Evolutionary conservation across 1,284 basidiomycete genomes (phyloP), one percentile per base, ranked within the genome.

Genomic region (Pyrrhoderma noxium): DNA sequence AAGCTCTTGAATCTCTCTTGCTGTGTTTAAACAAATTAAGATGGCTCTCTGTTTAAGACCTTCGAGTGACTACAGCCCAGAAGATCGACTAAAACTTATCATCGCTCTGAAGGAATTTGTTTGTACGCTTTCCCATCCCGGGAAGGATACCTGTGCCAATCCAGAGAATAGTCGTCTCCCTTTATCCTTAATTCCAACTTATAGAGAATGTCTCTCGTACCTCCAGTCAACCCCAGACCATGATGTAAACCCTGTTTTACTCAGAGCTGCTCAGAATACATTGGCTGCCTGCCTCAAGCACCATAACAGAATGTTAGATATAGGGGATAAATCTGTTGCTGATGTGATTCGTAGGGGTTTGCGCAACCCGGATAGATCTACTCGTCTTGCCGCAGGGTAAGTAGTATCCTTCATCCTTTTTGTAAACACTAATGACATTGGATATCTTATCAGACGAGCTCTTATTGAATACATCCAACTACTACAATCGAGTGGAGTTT

Each of bases 341-440:
- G 65, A 72, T 14, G 58, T 77, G 4, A 62, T 80, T 2, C 66
- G 71, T 51, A 66, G 64, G 23, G 78, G 78, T 3, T 60, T 87
- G 56, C 66, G 62, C 14, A 74, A 85, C 57, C 62, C 61, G 37
- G 74, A 84, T 55, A 72, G 86, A 51, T 71, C 70, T 39, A 76
- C 81, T 13, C 74, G 87, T 31, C 63, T 89, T 16, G 70, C 71
- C 56, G 81, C 85, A 47, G 86, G 86, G 87, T 88, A 45, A 22
- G 54, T 44, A 31, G n/a, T 61, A 56, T 75, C 66, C 8, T 37
- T 31, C 42, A 13, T 38, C 31, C 35, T 21, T 11, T 19, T 25
- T 16, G 46, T 31, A 52, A n/a, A 31, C 39, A 13, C 16, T 22
- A 52, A 36, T 47, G 5, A 54, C 47, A 45, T 11, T 31, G 27